Evolutionary conservation across 192 early-diverging fungal genomes (phyloP).

Genomic region (Coemansia sp.): DNA sequence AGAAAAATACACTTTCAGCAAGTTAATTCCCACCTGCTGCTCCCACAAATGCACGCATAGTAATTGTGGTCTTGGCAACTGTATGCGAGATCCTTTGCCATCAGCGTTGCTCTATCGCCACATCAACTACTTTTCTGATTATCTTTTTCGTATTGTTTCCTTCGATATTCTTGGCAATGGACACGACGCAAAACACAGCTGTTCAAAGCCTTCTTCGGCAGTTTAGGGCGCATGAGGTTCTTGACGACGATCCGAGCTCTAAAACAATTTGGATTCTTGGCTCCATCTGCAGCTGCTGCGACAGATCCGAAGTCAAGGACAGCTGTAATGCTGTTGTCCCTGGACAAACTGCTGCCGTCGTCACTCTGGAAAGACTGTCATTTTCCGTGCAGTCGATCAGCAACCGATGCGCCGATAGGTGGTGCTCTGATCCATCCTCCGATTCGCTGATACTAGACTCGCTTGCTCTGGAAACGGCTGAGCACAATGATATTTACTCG

Average conservation of each 20-base stretch:
- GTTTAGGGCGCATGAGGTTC: constrained; percentile 36
- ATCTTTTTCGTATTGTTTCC: neutral
- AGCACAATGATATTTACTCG: constrained; percentile 69
- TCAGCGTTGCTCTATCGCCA: too few relatives aligned
- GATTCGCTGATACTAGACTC: constrained; percentile 8
- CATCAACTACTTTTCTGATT: neutral
- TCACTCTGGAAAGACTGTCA: constrained; percentile 38
- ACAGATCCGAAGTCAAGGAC: neutral
- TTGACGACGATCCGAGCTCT: constrained; percentile 38
- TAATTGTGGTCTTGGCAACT: too few relatives aligned
- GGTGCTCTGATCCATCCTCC: neutral
- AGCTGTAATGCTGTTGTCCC: constrained; percentile 5
- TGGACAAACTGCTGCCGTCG: constrained; percentile 30
- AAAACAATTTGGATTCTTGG: constrained; percentile 49
- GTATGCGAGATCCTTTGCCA: too few relatives aligned
- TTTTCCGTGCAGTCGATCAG: constrained; percentile 15
- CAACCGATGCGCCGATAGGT: neutral
- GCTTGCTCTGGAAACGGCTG: constrained; percentile 30
- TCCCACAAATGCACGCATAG: too few relatives aligned
- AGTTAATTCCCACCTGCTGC: too few relatives aligned
- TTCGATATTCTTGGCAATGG: neutral
- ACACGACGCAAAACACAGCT: neutral
- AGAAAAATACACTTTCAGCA: too few relatives aligned
- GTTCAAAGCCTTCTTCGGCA: constrained; percentile 6
- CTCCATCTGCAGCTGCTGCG: constrained; percentile 6